These are phyloP conservation scores for Fonsecaea erecta DNA, from an alignment of 2,329 filamentous ascomycete species.

Conservation along the genomic window DNA sequence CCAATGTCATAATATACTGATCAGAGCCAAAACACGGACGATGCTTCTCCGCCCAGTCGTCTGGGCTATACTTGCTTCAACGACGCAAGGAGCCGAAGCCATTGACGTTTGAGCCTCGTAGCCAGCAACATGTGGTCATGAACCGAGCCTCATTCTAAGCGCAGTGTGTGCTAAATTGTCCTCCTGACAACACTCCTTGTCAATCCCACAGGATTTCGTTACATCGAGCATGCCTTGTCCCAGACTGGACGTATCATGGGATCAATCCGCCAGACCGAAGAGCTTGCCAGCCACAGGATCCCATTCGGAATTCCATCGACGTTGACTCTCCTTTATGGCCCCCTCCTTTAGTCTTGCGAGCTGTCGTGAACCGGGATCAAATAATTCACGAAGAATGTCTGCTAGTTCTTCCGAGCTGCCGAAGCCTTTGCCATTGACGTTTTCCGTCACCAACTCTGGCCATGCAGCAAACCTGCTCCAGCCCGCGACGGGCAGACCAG, in stretches of 20 bases:
- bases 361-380: conserved; percentile 60
- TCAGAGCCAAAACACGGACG: too few relatives aligned
- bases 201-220: too few relatives aligned
- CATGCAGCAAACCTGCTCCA: conserved; percentile 88
- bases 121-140: too few relatives aligned
- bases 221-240: too few relatives aligned
- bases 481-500: conserved; percentile 85
- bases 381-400: conserved; percentile 66
- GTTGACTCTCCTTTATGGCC: conserved; percentile 72
- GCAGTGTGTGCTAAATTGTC: too few relatives aligned
- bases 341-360: conserved; percentile 68
- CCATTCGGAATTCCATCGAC: conserved; percentile 94
- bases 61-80: background rate
- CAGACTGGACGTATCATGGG: background rate
- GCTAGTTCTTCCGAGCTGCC: conserved; percentile 70
- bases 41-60: background rate
- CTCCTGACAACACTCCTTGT: too few relatives aligned
- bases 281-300: conserved; percentile 76
- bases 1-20: background rate
- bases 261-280: conserved; percentile 55
- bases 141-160: too few relatives aligned
- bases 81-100: background rate
- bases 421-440: conserved; percentile 85
- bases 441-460: conserved; percentile 85
- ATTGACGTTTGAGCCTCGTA: background rate